Evolutionary conservation across 2,329 filamentous ascomycete genomes (phyloP), one percentile per base, ranked within the genome.

Genomic region (Arthrobotrys sphaeroides): DNA sequence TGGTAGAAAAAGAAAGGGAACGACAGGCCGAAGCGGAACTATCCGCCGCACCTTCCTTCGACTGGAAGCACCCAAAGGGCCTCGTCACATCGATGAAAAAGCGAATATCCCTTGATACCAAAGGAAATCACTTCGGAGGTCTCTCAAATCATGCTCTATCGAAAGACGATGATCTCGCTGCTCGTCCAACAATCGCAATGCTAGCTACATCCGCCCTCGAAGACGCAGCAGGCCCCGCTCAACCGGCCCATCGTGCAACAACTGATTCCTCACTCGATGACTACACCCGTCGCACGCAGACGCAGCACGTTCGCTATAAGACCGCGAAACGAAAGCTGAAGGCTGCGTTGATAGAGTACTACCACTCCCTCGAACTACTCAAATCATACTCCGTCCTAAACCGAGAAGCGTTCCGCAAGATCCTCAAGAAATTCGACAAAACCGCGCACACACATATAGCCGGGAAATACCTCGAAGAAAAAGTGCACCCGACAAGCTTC

Each of bases 401-500:
- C 82, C 88, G 93, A 55, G 97, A 93, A 0, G 95, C 93, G 0
- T 98, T 98, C 81, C 90, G 94, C 31, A 99, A 99, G 82, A 93
- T 99, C 81, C 97, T 96, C 83, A 99, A 99, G 83, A 99, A 99
- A 83, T 98, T 96, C 81, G 94, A 98, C 85, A 99, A 98, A 84
- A 89, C 91, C 1, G 89, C 93, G 68, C 88, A 93, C 79, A 90
- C 93, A 42, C 88, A 90, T 9, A 92, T 92, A 0, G 87, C 90
- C 0, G 87, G 91, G 80, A 88, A 90, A 26, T 98, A 94, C 82
- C 91, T 97, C 88, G 90, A 90, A 31, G 94, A 97, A 79, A 94
- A 94, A 81, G 93, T 99, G 79, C 94, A 92, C 84, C 90, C 90
- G 77, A 88, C 94, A 0, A 93, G 92, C 87, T 99, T 99, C 80